Conservation (phyloP, 306 rosid species). For the Quercus alba region DNA sequence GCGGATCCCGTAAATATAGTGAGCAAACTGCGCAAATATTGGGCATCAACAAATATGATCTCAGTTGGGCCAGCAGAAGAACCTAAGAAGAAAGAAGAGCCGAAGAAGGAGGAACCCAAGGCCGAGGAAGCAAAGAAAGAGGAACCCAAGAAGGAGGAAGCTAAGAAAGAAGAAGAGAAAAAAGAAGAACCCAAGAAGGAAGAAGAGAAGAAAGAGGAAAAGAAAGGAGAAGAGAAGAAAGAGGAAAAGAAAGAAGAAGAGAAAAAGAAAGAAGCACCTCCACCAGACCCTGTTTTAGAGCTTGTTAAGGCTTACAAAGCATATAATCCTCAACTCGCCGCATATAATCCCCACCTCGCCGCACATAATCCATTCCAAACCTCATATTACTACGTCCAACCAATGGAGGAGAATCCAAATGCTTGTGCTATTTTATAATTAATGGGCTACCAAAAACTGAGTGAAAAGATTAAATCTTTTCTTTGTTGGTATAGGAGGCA, state of each 20-base stretch:
- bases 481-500: constrained; percentile 8
- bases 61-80: constrained; percentile 86
- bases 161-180: constrained; percentile 47
- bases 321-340: constrained; percentile 35
- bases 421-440: constrained; percentile 67
- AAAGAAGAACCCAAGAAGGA: constrained; percentile 44
- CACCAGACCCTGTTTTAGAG: constrained; percentile 60
- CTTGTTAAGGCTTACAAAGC: constrained; percentile 62
- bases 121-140: constrained; percentile 54
- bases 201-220: constrained; percentile 41
- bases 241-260: constrained; percentile 41
- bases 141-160: constrained; percentile 43
- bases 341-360: no score
- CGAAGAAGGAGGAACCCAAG: constrained; percentile 63
- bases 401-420: constrained; percentile 97
- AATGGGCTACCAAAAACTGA: constrained; percentile 5
- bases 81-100: constrained; percentile 81
- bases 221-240: constrained; percentile 48
- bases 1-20: constrained; percentile 83
- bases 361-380: background rate
- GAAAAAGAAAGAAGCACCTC: no score
- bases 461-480: constrained; percentile 2
- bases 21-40: constrained; percentile 74
- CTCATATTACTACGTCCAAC: constrained; percentile 62
- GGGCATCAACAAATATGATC: constrained; percentile 47